Evolutionary conservation across 805 yeast genomes (phyloP).

Genomic region (Schizosaccharomyces cryophilus): DNA sequence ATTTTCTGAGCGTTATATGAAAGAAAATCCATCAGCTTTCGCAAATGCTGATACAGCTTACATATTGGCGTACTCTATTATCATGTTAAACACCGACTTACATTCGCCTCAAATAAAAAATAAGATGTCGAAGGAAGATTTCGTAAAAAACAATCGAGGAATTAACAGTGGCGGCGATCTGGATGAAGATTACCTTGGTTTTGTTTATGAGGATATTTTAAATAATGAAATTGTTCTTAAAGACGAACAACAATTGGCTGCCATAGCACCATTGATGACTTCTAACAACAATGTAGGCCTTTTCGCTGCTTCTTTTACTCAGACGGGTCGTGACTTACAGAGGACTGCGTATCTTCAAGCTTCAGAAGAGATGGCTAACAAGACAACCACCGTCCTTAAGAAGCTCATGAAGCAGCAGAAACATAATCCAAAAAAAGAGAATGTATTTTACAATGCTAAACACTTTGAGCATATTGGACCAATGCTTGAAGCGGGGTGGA

Average conservation of each 20-base stretch:
- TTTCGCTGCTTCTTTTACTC: conserved; percentile 23
- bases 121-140: conserved; percentile 72
- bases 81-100: conserved; percentile 80
- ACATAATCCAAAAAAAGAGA: conserved; percentile 7
- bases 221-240: conserved; percentile 68
- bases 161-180: conserved; percentile 77
- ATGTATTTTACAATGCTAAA: conserved; percentile 53
- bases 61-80: conserved; percentile 70
- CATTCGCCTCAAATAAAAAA: conserved; percentile 81
- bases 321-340: conserved; percentile 33
- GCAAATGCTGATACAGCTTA: conserved; percentile 58
- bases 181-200: conserved; percentile 44
- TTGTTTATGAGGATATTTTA: conserved; percentile 55
- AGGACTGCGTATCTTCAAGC: conserved; percentile 79
- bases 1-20: conserved; percentile 76
- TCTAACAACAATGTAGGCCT: conserved; percentile 8
- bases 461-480: conserved; percentile 79
- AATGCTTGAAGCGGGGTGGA: conserved; percentile 85
- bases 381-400: conserved; percentile 65
- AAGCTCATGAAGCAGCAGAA: conserved; percentile 23
- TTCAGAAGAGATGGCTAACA: conserved; percentile 69
- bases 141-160: conserved; percentile 66
- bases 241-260: conserved; percentile 83
- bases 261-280: conserved; percentile 26
- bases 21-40: conserved; percentile 71